phyloP scores from a whole-genome alignment of 257 asterid genomes.

The Capsicum pubescens region DNA sequence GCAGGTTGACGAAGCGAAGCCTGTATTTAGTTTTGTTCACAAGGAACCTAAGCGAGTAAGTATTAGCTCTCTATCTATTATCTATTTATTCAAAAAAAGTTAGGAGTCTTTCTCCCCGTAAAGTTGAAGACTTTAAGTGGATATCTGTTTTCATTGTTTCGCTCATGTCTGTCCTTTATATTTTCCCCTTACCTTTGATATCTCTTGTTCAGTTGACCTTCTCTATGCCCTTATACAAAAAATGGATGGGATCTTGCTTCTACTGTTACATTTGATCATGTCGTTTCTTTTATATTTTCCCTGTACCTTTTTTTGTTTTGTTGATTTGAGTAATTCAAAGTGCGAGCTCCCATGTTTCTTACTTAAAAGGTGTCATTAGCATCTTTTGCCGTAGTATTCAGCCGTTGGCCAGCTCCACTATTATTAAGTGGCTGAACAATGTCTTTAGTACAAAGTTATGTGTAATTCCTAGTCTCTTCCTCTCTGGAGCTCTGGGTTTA shows the following conservation, averaged over 20 bases:
- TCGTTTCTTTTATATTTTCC: neutral
- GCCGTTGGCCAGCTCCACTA: neutral
- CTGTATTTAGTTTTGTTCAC: conserved; percentile 67
- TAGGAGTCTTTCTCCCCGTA: neutral
- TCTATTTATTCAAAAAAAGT: neutral
- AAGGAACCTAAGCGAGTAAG: conserved; percentile 80
- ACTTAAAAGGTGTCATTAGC: neutral
- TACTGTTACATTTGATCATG: neutral
- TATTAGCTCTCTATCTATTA: conserved; percentile 15
- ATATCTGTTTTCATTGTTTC: conserved; percentile 16
- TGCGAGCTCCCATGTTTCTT: conserved; percentile 18
- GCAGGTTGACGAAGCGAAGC: conserved; percentile 70
- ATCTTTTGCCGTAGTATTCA: neutral
- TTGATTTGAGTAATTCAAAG: neutral
- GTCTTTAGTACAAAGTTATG: conserved; percentile 11
- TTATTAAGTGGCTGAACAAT: conserved; percentile 21
- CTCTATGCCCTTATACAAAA: neutral
- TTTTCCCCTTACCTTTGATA: neutral
- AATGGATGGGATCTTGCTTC: neutral
- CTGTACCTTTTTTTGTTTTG: neutral
- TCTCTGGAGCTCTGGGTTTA: neutral
- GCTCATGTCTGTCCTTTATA: neutral
- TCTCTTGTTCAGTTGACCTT: conserved; percentile 4
- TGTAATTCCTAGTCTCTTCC: neutral
- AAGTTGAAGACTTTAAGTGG: neutral